Evolutionary conservation across 148 eudicot genomes (phyloP), one percentile per base, ranked within the genome.

Genomic region (Heliosperma pusillum): DNA sequence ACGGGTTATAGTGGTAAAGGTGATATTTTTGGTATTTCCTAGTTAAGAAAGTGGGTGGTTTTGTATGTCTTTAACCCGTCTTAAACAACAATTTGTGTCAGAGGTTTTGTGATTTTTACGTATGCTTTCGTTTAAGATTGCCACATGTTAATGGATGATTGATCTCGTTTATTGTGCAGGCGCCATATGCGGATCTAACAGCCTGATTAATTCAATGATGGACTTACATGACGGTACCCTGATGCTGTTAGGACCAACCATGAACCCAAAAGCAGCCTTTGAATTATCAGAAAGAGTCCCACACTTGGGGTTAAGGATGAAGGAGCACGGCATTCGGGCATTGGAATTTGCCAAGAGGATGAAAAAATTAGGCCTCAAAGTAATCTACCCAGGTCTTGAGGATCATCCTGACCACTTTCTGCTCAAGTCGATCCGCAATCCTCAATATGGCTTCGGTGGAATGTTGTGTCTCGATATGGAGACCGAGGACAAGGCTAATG

Each of bases 181-280:
- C 12, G 97, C 96, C 24, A 83, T 95, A 0, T 92, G 98, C 71
- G 98, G 98, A 44, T 82, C 92, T 16, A 89, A 88, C 42, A 89
- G 91, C 75, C 79, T 95, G 0, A 87, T 95, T 73, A 95, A 89
- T 77, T 90, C 97, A n/a, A 87, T 95, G 93, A 95, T 95, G 96
- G 98, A 95, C 81, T 87, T 90, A 40, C 98, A 92, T 40, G 87
- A 92, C 71, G 98, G 98, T 66, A 64, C 93, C 36, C 72, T 95
- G 7, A 90, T 95, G 98, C 84, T 95, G 10, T 73, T 92, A 25
- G 98, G 98, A 73, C 98, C 98, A 65, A 95, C 98, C 16, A 95
- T 95, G 98, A 95, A 95, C 67, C 85, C 98, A 20, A 95, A 92
- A 74, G 92, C 89, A 6, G 98, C 98, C 56, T 95, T 92, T 65